These are phyloP conservation scores for Tylopilus rubrobrunneus DNA, from an alignment of 768 basidiomycete genomes.

Conservation along the genomic window DNA sequence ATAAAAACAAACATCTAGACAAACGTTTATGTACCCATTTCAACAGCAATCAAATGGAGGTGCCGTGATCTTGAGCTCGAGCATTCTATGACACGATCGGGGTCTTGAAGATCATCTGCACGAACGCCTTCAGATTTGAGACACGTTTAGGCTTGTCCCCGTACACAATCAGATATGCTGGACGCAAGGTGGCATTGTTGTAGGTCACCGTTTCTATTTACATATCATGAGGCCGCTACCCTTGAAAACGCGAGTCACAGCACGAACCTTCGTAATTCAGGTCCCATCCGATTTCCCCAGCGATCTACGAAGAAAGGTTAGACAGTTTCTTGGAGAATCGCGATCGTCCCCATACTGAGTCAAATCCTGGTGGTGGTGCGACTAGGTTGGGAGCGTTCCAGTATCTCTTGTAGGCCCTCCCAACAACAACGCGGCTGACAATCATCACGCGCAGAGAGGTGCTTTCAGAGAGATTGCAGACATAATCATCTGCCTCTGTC, in stretches of 20 bases:
- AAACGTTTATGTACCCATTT: slow-evolving; percentile 4
- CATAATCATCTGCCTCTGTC: slow-evolving; percentile 67
- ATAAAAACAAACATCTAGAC: slow-evolving; percentile 3
- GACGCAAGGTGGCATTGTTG: slow-evolving; percentile 61
- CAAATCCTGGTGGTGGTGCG: slow-evolving; percentile 52
- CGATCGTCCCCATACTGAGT: slow-evolving; percentile 45
- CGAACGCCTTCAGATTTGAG: slow-evolving; percentile 23
- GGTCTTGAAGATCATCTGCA: slow-evolving; percentile 30
- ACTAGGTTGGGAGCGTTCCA: slow-evolving; percentile 46
- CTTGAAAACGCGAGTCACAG: not conserved
- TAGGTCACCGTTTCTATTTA: slow-evolving; percentile 61
- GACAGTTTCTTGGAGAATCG: slow-evolving; percentile 3
- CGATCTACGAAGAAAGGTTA: slow-evolving; percentile 37
- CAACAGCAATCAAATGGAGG: not conserved
- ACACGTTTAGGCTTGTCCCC: slow-evolving; percentile 30
- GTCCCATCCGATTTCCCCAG: slow-evolving; percentile 60
- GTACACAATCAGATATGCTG: slow-evolving; percentile 64
- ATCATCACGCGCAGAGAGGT: slow-evolving; percentile 48
- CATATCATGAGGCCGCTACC: not conserved
- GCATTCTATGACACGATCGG: slow-evolving; percentile 24
- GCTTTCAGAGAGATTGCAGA: slow-evolving; percentile 38
- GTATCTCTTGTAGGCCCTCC: slow-evolving; percentile 48
- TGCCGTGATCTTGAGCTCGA: not conserved
- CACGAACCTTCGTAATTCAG: slow-evolving; percentile 53
- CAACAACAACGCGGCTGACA: slow-evolving; percentile 61